These are phyloP conservation scores for Kwoniella sp. DNA, from an alignment of 768 basidiomycete species.

Conservation along the genomic window DNA sequence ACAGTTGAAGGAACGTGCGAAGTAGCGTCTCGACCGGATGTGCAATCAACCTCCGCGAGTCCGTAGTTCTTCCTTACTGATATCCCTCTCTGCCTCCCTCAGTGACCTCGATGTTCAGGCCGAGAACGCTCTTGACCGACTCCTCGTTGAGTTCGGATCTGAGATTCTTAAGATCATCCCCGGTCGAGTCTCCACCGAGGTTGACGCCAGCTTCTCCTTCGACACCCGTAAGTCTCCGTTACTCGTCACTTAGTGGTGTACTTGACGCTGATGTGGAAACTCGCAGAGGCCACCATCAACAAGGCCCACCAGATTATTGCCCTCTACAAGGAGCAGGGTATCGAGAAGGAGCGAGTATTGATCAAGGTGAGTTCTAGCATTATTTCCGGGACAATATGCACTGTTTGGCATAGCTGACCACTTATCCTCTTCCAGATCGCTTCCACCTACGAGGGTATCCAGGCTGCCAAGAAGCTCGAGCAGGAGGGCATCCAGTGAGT, in stretches of 20 bases:
- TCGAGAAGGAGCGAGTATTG: slow-evolving; percentile 88
- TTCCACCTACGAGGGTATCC: slow-evolving; percentile 99
- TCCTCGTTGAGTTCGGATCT: slow-evolving; percentile 96
- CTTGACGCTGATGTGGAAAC: not conserved
- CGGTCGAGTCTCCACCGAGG: slow-evolving; percentile 97
- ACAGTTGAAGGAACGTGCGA: not conserved
- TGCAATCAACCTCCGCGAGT: too few relatives aligned
- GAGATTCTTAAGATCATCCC: slow-evolving; percentile 94
- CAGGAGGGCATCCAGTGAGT: slow-evolving; percentile 75
- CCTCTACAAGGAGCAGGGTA: slow-evolving; percentile 90
- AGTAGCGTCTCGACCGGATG: not conserved
- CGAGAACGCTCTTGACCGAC: slow-evolving; percentile 80
- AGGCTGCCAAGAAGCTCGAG: slow-evolving; percentile 96
- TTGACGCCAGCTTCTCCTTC: slow-evolving; percentile 96
- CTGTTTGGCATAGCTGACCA: not conserved
- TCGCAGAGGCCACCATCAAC: slow-evolving; percentile 46
- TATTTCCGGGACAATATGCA: too few relatives aligned
- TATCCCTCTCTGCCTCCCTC: not conserved
- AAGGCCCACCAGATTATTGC: slow-evolving; percentile 72
- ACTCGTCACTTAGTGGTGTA: not conserved
- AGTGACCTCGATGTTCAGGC: slow-evolving; percentile 70
- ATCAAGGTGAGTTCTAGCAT: slow-evolving; percentile 70
- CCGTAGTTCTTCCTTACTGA: not conserved
- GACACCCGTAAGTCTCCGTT: slow-evolving; percentile 66
- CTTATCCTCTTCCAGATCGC: slow-evolving; percentile 64